Evolutionary conservation across 176 grass and related monocot species (phyloP), one percentile per base, ranked within the genome.

Genomic region (Coix lacrymajobi): DNA sequence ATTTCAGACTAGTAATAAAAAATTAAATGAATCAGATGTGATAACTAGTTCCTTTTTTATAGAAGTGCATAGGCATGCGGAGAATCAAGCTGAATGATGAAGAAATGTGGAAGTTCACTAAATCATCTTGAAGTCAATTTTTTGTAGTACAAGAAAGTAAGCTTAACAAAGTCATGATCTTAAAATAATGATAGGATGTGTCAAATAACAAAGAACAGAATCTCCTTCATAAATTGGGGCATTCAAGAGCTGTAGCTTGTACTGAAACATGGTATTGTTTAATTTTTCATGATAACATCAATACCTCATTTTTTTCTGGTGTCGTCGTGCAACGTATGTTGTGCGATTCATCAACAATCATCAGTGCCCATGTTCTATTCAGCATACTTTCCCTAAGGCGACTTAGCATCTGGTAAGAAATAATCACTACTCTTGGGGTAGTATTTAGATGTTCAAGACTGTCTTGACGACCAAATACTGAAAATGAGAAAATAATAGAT

Each of bases 311-410:
- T 80, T 98, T 90, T 39, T 84, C 76, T 87, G 14, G 25, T 30
- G 85, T 84, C 81, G 76, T 86, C 51, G 92, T 95, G 86, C 95
- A 98, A 56, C 95, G 95, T 88, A 98, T 81, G 71, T 98, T 98
- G 72, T 98, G 95, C 26, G 95, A 98, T 92, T 98, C 95, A 82
- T 98, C 95, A 80, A 95, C 52, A 72, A 98, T 95, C 90, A 98
- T 89, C 82, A 98, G 66, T 77, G 90, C 92, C 95, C 95, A 98
- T 56, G 87, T 81, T 78, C 83, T 89, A 69, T 76, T 81, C 45
- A 80, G 37, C 90, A 95, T 95, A 78, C 92, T 92, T 72, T 84
- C 84, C 52, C 56, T 81, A 68, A 98, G 90, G 43, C 80, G 87
- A 80, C 73, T 93, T 86, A 98, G 86, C 95, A 98, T 98, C 76